Percentiles rank a stretch among this genome's conserved stretches.
Evolutionary conservation across 768 basidiomycete species (phyloP).

Genomic region (Boletus huronensis): DNA sequence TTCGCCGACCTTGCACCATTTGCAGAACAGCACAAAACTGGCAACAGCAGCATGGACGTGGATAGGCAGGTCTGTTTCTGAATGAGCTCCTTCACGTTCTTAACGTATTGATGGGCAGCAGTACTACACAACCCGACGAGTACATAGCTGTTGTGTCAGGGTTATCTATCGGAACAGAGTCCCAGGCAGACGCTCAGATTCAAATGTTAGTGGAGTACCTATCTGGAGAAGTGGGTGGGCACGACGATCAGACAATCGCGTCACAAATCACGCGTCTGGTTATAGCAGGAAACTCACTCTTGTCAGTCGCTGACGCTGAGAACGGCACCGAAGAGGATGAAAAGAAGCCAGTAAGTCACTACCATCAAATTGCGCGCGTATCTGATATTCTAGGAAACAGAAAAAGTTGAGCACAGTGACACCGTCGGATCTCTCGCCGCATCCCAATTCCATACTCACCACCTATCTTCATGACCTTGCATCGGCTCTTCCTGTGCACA

Average conservation of each 20-base stretch:
- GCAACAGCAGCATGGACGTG: slow-evolving; percentile 56
- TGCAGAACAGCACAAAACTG: slow-evolving; percentile 20
- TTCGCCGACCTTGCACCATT: slow-evolving; percentile 75
- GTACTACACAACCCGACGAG: slow-evolving; percentile 42
- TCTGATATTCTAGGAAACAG: slow-evolving; percentile 36
- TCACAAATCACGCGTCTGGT: slow-evolving; percentile 80
- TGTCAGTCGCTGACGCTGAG: slow-evolving; percentile 38
- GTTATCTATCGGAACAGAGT: slow-evolving; percentile 66
- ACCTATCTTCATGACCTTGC: slow-evolving; percentile 72
- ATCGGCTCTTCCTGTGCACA: slow-evolving; percentile 75
- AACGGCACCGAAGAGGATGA: slow-evolving; percentile 41
- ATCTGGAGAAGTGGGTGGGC: slow-evolving; percentile 74
- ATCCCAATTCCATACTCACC: slow-evolving; percentile 70
- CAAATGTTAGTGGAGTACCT: slow-evolving; percentile 92
- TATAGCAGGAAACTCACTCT: slow-evolving; percentile 86
- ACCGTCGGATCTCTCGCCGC: slow-evolving; percentile 55
- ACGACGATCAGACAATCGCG: slow-evolving; percentile 59
- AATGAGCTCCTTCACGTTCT: slow-evolving; percentile 1
- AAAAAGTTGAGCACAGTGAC: slow-evolving; percentile 62
- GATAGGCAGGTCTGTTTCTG: slow-evolving; percentile 46
- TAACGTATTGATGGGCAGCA: slow-evolving; percentile 8
- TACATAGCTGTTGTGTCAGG: slow-evolving; percentile 90
- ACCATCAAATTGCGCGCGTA: background rate
- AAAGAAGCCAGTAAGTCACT: slow-evolving; percentile 52
- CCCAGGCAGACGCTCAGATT: slow-evolving; percentile 64